Evolutionary conservation across 352 stramenopile species (phyloP), one percentile per base, ranked within the genome.

Genomic region (Albugo laibachii): DNA sequence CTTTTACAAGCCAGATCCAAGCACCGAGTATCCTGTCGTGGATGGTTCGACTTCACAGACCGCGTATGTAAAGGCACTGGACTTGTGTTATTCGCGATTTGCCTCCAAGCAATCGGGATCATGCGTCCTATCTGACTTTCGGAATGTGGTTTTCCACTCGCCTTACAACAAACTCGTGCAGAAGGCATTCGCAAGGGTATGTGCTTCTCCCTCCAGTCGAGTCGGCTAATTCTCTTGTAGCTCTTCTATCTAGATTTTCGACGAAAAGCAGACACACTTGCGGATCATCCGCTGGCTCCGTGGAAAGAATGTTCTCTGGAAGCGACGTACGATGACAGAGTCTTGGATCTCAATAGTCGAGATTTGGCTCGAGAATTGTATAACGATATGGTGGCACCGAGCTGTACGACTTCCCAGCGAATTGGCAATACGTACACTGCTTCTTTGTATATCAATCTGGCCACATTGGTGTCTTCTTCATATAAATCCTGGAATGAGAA

Each of bases 121-220:
- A 13, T 18, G 50, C 40, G 36, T 54, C 12, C 27, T 41, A 15
- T 86, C 84, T 52, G 49, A 66, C 34, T 56, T 95, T 5, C 59
- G 63, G 4, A 62, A 73, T 12, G 56, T 95, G 12, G 89, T 96
- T 14, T 98, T 98, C 66, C 95, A 99, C 76, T 94, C 93, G 18
- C 95, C 95, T 0, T 99, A 98, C 84, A 97, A 98, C 68, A 99
- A 99, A 63, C 61, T 98, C 36, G 93, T 98, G 42, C 85, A 97
- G 58, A 97, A 98, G 56, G 92, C 78, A 13, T 96, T 96, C 58
- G 75, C 69, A 16, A 80, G 94, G 38, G 66, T 98, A 45, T 37
- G 64, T 58, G 11, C 16, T 31, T 31, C 24, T n/a, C 24, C 24
- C 24, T 27, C 34, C 11, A 24, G 11, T 21, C 31, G 19, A 3